Conservation (phyloP, 2,329 filamentous ascomycete species). For the Cercospora sp. region DNA sequence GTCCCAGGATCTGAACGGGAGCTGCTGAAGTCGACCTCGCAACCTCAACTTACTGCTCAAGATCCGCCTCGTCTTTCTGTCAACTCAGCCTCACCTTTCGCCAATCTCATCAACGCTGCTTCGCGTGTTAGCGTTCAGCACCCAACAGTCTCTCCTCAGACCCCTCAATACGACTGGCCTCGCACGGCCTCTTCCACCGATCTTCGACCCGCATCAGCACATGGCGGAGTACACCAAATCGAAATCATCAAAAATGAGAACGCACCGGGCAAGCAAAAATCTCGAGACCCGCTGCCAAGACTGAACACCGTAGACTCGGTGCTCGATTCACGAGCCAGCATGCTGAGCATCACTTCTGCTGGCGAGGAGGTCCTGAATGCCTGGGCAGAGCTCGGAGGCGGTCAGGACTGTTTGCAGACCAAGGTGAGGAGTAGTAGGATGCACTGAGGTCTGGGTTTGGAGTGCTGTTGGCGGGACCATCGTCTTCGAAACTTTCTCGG, state of each 20-base stretch:
- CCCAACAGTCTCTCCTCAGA: background rate
- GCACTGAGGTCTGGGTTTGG: background rate
- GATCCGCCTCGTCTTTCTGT: background rate
- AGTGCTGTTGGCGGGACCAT: background rate
- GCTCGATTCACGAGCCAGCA: slow-evolving; percentile 21
- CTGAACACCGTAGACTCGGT: slow-evolving; percentile 22
- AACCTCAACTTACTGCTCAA: background rate
- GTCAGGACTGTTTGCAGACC: slow-evolving; percentile 18
- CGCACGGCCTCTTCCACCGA: background rate
- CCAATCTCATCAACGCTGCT: slow-evolving; percentile 17
- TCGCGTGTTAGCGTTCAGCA: background rate
- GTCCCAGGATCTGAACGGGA: background rate
- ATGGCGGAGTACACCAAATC: slow-evolving; percentile 12
- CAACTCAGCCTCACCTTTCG: slow-evolving; percentile 15
- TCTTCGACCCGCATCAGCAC: background rate
- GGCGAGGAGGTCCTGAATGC: slow-evolving; percentile 51
- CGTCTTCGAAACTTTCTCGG: background rate
- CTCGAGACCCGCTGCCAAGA: slow-evolving; percentile 7
- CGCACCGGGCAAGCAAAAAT: slow-evolving; percentile 5
- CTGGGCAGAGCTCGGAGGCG: slow-evolving; percentile 49
- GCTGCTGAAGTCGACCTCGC: background rate
- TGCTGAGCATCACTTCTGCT: slow-evolving; percentile 41
- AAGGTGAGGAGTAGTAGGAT: slow-evolving; percentile 8
- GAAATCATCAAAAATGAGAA: slow-evolving; percentile 5
- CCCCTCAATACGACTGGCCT: background rate